Percentiles rank a stretch among this genome's conserved stretches.
Conservation (phyloP, 805 yeast genomes). For the Hanseniaspora thailandica region DNA sequence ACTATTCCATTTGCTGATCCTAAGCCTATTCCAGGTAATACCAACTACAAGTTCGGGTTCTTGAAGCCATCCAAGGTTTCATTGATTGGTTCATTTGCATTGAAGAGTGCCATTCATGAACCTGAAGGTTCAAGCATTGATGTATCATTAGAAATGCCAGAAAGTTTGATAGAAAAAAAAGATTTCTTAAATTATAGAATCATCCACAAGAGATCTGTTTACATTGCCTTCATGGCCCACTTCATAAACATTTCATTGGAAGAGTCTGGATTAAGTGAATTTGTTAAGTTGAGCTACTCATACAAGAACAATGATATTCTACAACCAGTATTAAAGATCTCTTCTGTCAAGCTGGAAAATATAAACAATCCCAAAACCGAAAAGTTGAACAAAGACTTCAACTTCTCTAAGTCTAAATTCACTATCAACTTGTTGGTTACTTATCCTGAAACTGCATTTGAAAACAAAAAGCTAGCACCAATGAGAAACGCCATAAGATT, state of each 20-base stretch:
- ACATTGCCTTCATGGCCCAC: slow-evolving; percentile 66
- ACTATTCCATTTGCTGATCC: slow-evolving; percentile 85
- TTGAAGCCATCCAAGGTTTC: slow-evolving; percentile 55
- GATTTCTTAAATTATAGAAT: slow-evolving; percentile 86
- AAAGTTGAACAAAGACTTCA: slow-evolving; percentile 31
- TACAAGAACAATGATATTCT: slow-evolving; percentile 65
- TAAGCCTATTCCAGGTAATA: slow-evolving; percentile 47
- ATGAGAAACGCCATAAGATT: slow-evolving; percentile 74
- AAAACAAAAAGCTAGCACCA: slow-evolving; percentile 61
- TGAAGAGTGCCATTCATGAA: slow-evolving; percentile 64
- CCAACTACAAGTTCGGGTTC: slow-evolving; percentile 62
- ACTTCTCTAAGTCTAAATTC: slow-evolving; percentile 59
- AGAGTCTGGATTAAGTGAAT: slow-evolving; percentile 38
- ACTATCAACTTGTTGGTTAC: slow-evolving; percentile 63
- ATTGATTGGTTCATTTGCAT: slow-evolving; percentile 79
- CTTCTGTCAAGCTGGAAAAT: slow-evolving; percentile 32
- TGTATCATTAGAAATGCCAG: slow-evolving; percentile 73
- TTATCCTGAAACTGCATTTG: slow-evolving; percentile 60
- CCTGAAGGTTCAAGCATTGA: slow-evolving; percentile 63
- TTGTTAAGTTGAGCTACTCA: slow-evolving; percentile 46
- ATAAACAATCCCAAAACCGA: slow-evolving; percentile 8
- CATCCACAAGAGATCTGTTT: slow-evolving; percentile 78
- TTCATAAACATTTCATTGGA: slow-evolving; percentile 44
- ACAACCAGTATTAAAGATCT: slow-evolving; percentile 60
- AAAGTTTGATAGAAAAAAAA: slow-evolving; percentile 60